Base-by-base conservation (phyloP, 352 stramenopile species). In the Peronospora belbahrii region DNA sequence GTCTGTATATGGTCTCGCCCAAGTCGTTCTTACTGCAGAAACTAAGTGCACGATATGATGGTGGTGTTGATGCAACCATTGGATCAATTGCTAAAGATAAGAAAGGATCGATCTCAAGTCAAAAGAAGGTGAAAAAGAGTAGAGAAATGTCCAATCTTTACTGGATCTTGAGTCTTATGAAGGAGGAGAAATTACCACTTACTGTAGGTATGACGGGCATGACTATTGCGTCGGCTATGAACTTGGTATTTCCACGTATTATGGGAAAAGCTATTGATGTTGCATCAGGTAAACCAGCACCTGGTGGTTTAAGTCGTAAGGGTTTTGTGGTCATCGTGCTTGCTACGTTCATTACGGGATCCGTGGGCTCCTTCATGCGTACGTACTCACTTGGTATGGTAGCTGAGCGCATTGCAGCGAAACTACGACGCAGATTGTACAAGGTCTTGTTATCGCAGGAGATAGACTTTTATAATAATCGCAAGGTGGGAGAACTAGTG, bases 311-410 rank as follows among this genome's bases (percentile, higher is more conserved):
- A 36, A 92, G 83, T 23, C 74, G 73, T 42, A 93, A 91, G 39
- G 79, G 81, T 20, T 96, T 95, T 44, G 68, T 96, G 31, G 67
- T 84, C 11, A 74, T 88, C 20, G 85, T 92, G 32, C 55, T 95
- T 13, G 77, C 70, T 24, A 87, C 87, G 13, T 95, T 96, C 47
- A 64, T 87, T 17, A 83, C 75, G 15, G 86, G 86, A 0, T 83
- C 85, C 0, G 55, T 92, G 4, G 84, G 82, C 23, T 95, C 86
- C 2, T 93, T 93, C 67, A 53, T 95, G 43, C 79, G 86, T 43
- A 82, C 78, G 6, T 95, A 95, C 52, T 93, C 79, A 45, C 73
- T 95, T 28, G 83, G 83, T 6, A 93, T 95, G 70, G 85, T 93
- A 39, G 68, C 82, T 2, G 83, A 94, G 53, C 73, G 78, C 18